Evolutionary conservation across 2,329 filamentous ascomycete genomes (phyloP), one percentile per base, ranked within the genome.

Genomic region (Diaporthe sp.): DNA sequence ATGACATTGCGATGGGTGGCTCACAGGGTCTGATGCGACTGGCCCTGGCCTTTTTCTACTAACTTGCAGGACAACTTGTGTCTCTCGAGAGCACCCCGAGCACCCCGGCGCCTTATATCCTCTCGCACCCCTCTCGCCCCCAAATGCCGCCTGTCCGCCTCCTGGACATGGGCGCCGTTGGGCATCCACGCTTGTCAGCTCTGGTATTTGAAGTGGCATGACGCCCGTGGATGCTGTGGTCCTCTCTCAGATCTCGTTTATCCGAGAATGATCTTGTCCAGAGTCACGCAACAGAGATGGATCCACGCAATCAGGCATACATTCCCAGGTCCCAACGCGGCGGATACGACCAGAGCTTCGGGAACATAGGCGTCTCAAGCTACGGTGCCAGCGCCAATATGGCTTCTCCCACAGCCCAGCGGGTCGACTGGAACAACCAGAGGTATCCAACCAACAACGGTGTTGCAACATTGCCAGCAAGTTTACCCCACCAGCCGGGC

Each of bases 201-300:
- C 53, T 15, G 17, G 30, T 66, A 66, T 66, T 51, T 66, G 59
- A 47, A 66, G 63, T 51, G 30, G 30, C 42, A n/a, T 66, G 61
- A 37, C 30, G 42, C 44, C 63, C 44, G 30, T 32, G 32, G 12
- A 51, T 19, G 63, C 5, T 27, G 25, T 25, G 25, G 7, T 9
- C 12, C 42, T 27, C 22, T 27, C 13, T 22, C 30, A 22, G 30
- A 37, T 12, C 4, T 51, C 15, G 7, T 51, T 22, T 22, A 15
- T 13, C 17, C 25, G 37, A 27, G n/a, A 44, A 30, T 27, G 1
- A 27, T 15, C 1, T 50, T 19, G 12, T 47, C 44, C 30, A n/a
- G 7, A 50, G 7, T 25, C 2, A 50, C 30, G 19, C 42, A 50
- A 35, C 19, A 35, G 22, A 35, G 13, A 66, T 66, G 61, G 44